Base-by-base conservation (phyloP, 352 stramenopile genomes). In the Phytophthora tubulina region DNA sequence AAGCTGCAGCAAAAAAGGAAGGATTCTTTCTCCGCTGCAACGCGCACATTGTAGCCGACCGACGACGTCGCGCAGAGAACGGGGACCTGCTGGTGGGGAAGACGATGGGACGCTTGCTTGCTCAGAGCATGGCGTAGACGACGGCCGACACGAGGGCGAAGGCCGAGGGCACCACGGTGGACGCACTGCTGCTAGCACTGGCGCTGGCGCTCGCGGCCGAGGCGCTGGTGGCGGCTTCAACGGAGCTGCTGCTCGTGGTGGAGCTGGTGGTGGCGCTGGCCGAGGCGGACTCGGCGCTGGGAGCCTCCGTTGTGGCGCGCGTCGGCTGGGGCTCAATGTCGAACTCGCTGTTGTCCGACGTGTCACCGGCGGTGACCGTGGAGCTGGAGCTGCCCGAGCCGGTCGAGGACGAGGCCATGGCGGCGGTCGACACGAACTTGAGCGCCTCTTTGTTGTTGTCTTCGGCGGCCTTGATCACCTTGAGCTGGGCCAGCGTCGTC, bases 61-160 rank as follows among this genome's bases (percentile, higher is more conserved):
- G 14, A 63, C 33, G 60, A 48, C 13, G 32, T 64, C 49, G 50
- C 41, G 38, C 41, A 52, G 49, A 50, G 39, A 59, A 30, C 7
- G 59, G 35, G 36, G 32, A 17, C 21, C 17, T 14, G 44, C 33
- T 58, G 35, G 42, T 56, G n/a, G 32, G 52, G 60, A 32, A 44
- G 50, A 64, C 45, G 42, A 67, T 45, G 38, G 46, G 59, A 70
- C 35, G 58, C 53, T 62, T 27, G 52, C 72, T 80, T 80, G 52
- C 72, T 80, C 78, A 82, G n/a, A 82, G 68, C 61, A 82, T 73
- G 45, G 55, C 64, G 63, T 78, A 82, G 49, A 71, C 68, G 48
- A 72, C 62, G 32, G 57, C 72, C 17, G 72, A 67, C 57, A 78
- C 58, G 44, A 80, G 46, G 5, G 54, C 72, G 63, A 76, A 61